Evolutionary conservation across 2,329 filamentous ascomycete genomes (phyloP).

Genomic region (Alternaria atra): DNA sequence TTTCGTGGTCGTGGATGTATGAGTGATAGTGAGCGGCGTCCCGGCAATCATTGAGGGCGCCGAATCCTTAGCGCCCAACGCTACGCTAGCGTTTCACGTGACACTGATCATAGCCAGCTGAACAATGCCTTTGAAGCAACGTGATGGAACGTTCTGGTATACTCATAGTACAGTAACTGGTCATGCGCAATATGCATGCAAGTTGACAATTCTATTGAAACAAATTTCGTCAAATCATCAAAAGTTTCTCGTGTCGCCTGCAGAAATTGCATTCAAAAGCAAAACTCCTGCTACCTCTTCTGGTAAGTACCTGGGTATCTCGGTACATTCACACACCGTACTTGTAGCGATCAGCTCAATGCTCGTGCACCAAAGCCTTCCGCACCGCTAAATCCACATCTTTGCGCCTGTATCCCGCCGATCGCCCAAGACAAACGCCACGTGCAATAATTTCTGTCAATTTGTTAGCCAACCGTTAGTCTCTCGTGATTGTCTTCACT

Average conservation of each 20-base stretch:
- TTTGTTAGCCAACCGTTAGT: slow-evolving; percentile 30
- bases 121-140: not conserved
- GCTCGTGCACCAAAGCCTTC: slow-evolving; percentile 41
- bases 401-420: slow-evolving; percentile 55
- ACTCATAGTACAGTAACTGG: not conserved
- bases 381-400: slow-evolving; percentile 55
- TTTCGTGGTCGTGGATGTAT: slow-evolving; percentile 44
- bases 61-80: slow-evolving; percentile 17
- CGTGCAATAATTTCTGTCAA: slow-evolving; percentile 47
- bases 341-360: not conserved
- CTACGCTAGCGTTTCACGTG: slow-evolving; percentile 21
- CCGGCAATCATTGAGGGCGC: slow-evolving; percentile 23
- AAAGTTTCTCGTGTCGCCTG: no score
- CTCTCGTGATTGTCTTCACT: slow-evolving; percentile 27
- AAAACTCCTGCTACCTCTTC: not conserved
- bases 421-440: slow-evolving; percentile 55
- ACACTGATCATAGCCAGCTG: not conserved
- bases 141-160: not conserved
- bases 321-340: not conserved
- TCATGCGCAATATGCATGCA: not conserved
- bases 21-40: slow-evolving; percentile 30
- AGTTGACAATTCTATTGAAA: not conserved
- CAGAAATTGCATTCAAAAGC: slow-evolving; percentile 1
- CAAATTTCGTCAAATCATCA: not conserved
- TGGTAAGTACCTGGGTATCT: not conserved